phyloP scores from a whole-genome alignment of 1,284 basidiomycete genomes.

The Malassezia caprae region DNA sequence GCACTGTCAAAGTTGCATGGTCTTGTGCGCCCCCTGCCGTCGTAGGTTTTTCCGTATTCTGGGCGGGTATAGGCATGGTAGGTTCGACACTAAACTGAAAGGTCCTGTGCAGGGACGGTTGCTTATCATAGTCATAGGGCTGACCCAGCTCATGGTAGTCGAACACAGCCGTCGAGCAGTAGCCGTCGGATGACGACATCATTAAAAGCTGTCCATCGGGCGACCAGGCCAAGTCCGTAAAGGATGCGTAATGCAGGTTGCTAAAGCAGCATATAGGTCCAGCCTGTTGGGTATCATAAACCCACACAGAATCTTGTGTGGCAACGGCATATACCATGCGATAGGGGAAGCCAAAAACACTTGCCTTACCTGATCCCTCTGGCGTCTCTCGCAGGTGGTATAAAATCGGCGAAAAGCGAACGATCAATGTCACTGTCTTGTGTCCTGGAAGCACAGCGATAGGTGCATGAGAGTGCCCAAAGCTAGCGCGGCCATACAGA shows the following conservation, averaged over 20 bases:
- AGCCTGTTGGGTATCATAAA: constrained; percentile 95
- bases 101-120: constrained; percentile 25
- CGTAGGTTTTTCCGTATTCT: neutral
- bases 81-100: neutral
- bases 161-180: constrained; percentile 78
- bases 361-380: constrained; percentile 24
- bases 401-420: constrained; percentile 82
- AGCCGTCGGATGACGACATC: constrained; percentile 85
- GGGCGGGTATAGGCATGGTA: neutral
- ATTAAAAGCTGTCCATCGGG: constrained; percentile 87
- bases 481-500: constrained; percentile 88
- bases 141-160: constrained; percentile 76
- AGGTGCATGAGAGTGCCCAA: constrained; percentile 59
- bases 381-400: constrained; percentile 67
- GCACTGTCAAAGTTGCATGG: constrained; percentile 40
- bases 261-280: constrained; percentile 83
- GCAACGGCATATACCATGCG: constrained; percentile 91
- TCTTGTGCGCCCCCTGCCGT: constrained; percentile 27
- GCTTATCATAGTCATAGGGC: constrained; percentile 38
- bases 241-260: constrained; percentile 92
- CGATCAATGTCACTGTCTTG: constrained; percentile 85
- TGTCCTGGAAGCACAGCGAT: constrained; percentile 91
- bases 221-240: constrained; percentile 94
- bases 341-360: constrained; percentile 80
- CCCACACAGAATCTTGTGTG: constrained; percentile 86